Evolutionary conservation across 2,329 filamentous ascomycete genomes (phyloP).

Genomic region (Aspergillus unguis): DNA sequence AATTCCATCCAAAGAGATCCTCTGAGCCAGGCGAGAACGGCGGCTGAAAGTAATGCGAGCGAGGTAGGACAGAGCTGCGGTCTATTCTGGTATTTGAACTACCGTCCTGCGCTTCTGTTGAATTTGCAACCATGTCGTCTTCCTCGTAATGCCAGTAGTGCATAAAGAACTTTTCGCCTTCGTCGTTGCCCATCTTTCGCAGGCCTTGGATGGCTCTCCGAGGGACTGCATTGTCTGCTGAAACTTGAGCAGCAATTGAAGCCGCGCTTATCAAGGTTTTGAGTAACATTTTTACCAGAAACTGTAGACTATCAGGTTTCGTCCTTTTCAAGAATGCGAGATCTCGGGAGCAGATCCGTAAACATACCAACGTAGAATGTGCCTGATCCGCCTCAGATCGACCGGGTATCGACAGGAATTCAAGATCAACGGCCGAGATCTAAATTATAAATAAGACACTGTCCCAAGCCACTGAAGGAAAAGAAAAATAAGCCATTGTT

Average conservation of each 20-base stretch:
- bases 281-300: constrained; percentile 5
- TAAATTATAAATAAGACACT: background rate
- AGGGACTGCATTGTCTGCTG: constrained; percentile 22
- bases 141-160: constrained; percentile 44
- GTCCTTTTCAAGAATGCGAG: background rate
- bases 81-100: constrained; percentile 1
- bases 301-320: background rate
- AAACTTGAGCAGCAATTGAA: constrained; percentile 8
- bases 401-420: background rate
- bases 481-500: background rate
- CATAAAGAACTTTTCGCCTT: constrained; percentile 48
- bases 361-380: too few relatives aligned
- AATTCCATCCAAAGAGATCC: constrained; percentile 1
- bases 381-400: too few relatives aligned
- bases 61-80: constrained; percentile 10
- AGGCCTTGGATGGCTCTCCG: constrained; percentile 19
- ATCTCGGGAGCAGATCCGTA: background rate
- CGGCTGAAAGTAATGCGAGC: constrained; percentile 15
- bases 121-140: constrained; percentile 3
- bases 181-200: constrained; percentile 45
- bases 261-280: constrained; percentile 1
- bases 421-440: background rate
- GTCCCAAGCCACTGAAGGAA: background rate
- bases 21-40: constrained; percentile 3
- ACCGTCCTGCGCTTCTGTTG: background rate